Conservation (phyloP, 768 basidiomycete genomes). For the Trametes gibbosa region DNA sequence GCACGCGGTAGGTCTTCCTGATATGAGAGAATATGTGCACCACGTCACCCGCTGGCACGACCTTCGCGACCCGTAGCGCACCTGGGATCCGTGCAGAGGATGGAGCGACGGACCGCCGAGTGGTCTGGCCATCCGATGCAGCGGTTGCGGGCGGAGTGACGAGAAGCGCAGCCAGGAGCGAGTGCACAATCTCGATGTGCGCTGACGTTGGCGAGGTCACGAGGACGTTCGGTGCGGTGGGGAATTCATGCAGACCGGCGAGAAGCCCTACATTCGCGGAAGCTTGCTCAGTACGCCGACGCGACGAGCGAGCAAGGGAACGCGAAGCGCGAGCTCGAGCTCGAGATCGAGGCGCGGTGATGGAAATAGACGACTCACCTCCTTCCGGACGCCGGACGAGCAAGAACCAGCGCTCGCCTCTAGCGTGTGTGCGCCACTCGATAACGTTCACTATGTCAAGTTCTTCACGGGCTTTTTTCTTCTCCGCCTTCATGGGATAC, state of each 20-base stretch:
- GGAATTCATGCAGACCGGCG: slow-evolving; percentile 89
- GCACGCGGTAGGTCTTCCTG: slow-evolving; percentile 76
- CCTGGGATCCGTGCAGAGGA: not conserved
- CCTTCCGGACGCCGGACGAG: slow-evolving; percentile 80
- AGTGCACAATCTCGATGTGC: slow-evolving; percentile 33
- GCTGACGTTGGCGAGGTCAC: slow-evolving; percentile 39
- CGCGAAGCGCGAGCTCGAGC: slow-evolving; percentile 8
- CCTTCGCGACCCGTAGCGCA: slow-evolving; percentile 38
- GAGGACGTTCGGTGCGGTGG: slow-evolving; percentile 57
- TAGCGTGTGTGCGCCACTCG: slow-evolving; percentile 57
- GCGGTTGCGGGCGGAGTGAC: slow-evolving; percentile 17
- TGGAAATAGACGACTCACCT: slow-evolving; percentile 45
- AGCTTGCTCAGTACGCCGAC: slow-evolving; percentile 8
- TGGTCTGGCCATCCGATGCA: slow-evolving; percentile 10
- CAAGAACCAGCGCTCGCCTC: slow-evolving; percentile 57
- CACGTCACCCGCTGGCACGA: slow-evolving; percentile 60
- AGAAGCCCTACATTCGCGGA: slow-evolving; percentile 62
- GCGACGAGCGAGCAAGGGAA: not conserved
- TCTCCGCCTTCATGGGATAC: slow-evolving; percentile 86
- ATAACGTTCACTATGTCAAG: slow-evolving; percentile 82
- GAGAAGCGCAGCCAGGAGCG: slow-evolving; percentile 42
- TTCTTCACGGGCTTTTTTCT: slow-evolving; percentile 83
- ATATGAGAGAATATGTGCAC: slow-evolving; percentile 89
- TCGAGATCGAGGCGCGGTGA: not conserved
- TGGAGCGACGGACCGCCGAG: slow-evolving; percentile 3